phyloP scores from a whole-genome alignment of 1,284 basidiomycete genomes.

The Trametes sp. region DNA sequence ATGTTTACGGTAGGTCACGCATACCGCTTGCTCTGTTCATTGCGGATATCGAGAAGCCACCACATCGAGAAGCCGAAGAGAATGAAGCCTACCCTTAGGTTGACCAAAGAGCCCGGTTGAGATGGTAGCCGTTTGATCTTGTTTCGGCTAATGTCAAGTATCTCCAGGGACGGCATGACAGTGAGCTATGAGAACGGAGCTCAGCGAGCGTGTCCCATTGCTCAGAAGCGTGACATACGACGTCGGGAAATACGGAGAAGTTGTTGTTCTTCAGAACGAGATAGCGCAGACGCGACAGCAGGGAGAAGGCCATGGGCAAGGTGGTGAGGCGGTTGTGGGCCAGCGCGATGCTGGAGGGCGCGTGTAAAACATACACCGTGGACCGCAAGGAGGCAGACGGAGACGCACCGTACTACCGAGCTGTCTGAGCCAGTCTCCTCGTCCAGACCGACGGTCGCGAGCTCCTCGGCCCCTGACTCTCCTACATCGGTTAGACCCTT shows the following conservation, averaged over 20 bases:
- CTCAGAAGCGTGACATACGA: slow-evolving; percentile 55
- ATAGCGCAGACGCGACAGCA: slow-evolving; percentile 85
- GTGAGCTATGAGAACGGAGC: slow-evolving; percentile 67
- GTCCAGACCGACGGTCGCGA: slow-evolving; percentile 67
- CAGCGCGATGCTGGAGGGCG: slow-evolving; percentile 75
- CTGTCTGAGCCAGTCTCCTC: slow-evolving; percentile 59
- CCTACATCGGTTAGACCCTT: slow-evolving; percentile 79
- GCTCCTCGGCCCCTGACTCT: slow-evolving; percentile 74
- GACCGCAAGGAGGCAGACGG: slow-evolving; percentile 8
- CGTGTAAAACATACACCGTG: slow-evolving; percentile 13
- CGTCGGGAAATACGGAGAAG: slow-evolving; percentile 85
- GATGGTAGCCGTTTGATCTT: slow-evolving; percentile 85
- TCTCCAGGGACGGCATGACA: slow-evolving; percentile 88
- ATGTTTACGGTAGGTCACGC: too few relatives aligned
- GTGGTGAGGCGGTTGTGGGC: slow-evolving; percentile 86
- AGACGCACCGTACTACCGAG: slow-evolving; percentile 72
- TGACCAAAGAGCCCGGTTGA: slow-evolving; percentile 80
- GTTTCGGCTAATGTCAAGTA: slow-evolving; percentile 94
- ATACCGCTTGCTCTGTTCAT: too few relatives aligned
- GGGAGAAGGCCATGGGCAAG: slow-evolving; percentile 82
- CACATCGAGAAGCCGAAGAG: neutral
- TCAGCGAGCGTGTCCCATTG: neutral
- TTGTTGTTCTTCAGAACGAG: slow-evolving; percentile 93
- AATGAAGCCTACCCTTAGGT: slow-evolving; percentile 70
- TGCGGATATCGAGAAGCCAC: too few relatives aligned